Evolutionary conservation across 805 yeast genomes (phyloP).

Genomic region (Candida piceae): DNA sequence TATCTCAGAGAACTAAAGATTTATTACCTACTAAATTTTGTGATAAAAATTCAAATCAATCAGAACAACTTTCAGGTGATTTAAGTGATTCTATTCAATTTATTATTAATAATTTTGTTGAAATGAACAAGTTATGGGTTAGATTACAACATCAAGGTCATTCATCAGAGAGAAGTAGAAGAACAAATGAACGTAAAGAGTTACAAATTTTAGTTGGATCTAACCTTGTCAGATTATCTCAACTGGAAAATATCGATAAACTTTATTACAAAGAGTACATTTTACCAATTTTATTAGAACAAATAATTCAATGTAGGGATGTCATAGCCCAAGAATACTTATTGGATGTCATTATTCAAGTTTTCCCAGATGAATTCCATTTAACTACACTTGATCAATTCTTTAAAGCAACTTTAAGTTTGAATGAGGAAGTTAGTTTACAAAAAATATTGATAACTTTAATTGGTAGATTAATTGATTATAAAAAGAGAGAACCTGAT

Average conservation of each 20-base stretch:
- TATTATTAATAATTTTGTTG: slow-evolving; percentile 81
- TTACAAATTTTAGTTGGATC: slow-evolving; percentile 90
- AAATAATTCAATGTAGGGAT: slow-evolving; percentile 88
- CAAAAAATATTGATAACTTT: slow-evolving; percentile 63
- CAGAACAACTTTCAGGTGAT: slow-evolving; percentile 28
- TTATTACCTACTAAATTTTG: slow-evolving; percentile 40
- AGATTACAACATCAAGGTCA: slow-evolving; percentile 95
- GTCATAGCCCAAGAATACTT: slow-evolving; percentile 88
- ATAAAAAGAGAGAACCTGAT: slow-evolving; percentile 35
- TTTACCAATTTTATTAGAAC: slow-evolving; percentile 79
- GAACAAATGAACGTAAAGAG: slow-evolving; percentile 79
- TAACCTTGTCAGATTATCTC: slow-evolving; percentile 83
- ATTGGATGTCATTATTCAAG: slow-evolving; percentile 86
- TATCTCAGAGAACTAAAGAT: slow-evolving; percentile 78
- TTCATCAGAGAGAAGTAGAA: slow-evolving; percentile 67
- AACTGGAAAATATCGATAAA: slow-evolving; percentile 69
- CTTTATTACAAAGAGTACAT: slow-evolving; percentile 45
- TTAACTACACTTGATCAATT: slow-evolving; percentile 64
- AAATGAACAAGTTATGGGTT: slow-evolving; percentile 98
- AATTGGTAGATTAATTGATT: slow-evolving; percentile 64
- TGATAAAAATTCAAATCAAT: not conserved
- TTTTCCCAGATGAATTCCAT: slow-evolving; percentile 92
- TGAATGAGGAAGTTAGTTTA: slow-evolving; percentile 68
- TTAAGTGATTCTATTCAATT: slow-evolving; percentile 71
- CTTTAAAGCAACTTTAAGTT: slow-evolving; percentile 56